A percentile compares a stretch with the other conserved stretches of the same genome.
phyloP scores from a whole-genome alignment of 192 early-diverging fungal genomes.

The Thoreauomyces humboldtii region DNA sequence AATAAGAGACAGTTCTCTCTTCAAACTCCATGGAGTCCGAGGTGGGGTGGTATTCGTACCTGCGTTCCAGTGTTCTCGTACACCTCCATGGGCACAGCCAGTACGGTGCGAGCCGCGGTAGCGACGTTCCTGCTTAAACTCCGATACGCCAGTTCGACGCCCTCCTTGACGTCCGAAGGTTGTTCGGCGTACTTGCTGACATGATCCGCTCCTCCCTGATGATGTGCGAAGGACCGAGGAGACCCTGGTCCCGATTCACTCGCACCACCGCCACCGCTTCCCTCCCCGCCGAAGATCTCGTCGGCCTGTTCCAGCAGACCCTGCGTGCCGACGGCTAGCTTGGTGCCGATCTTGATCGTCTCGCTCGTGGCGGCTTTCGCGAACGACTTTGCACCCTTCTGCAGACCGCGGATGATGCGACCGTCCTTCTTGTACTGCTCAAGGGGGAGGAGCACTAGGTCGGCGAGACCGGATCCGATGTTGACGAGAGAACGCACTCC shows the following conservation, averaged over 20 bases:
- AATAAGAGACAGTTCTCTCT: background rate
- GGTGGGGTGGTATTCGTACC: no score
- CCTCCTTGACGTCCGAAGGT: constrained; percentile 80
- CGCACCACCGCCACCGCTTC: background rate
- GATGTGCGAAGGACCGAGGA: background rate
- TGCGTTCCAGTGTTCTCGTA: constrained; percentile 57
- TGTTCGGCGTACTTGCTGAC: constrained; percentile 83
- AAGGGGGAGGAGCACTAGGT: constrained; percentile 87
- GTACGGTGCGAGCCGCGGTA: constrained; percentile 81
- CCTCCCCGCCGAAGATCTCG: constrained; percentile 55
- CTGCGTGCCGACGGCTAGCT: constrained; percentile 86
- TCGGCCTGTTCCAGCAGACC: constrained; percentile 87
- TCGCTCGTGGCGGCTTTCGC: constrained; percentile 86
- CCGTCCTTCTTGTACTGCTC: constrained; percentile 94
- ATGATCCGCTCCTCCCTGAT: constrained; percentile 4
- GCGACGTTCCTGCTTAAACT: constrained; percentile 78
- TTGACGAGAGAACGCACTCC: constrained; percentile 88
- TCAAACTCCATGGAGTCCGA: background rate
- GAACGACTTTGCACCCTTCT: constrained; percentile 87
- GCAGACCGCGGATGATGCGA: constrained; percentile 77
- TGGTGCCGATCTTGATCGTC: constrained; percentile 82
- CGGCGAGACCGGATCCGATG: constrained; percentile 84
- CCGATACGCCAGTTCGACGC: constrained; percentile 77
- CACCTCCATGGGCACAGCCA: constrained; percentile 84
- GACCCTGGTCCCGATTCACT: background rate